phyloP scores from a whole-genome alignment of 192 early-diverging fungal genomes.

The Linnemannia hyalina region DNA sequence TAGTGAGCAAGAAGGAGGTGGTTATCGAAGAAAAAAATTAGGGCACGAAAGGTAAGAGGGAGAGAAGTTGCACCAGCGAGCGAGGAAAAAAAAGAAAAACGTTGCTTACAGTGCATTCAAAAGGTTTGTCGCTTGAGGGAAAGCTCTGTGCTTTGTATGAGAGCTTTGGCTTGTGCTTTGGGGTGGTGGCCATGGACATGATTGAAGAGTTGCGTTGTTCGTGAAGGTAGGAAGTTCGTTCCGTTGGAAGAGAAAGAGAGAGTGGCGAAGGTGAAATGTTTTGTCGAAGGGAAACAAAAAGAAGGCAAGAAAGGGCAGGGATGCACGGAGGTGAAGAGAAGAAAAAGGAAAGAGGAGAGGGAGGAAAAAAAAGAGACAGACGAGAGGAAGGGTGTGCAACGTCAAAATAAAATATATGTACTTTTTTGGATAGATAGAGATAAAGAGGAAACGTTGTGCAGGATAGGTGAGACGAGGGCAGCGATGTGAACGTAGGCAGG shows the following conservation, averaged over 20 bases:
- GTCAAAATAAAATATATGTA: neutral
- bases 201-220: neutral
- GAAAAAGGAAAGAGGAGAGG: neutral
- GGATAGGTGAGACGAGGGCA: no score
- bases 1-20: neutral
- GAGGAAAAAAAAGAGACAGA: neutral
- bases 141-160: constrained; percentile 56
- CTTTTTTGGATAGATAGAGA: neutral
- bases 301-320: neutral
- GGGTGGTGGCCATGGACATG: constrained; percentile 13
- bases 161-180: constrained; percentile 52
- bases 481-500: neutral
- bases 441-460: neutral
- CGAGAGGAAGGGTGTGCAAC: neutral
- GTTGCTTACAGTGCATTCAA: constrained; percentile 51
- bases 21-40: neutral
- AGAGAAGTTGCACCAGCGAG: neutral
- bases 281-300: neutral
- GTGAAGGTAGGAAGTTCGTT: constrained; percentile 2
- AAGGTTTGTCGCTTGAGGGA: constrained; percentile 51
- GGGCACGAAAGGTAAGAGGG: neutral
- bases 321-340: constrained; percentile 1
- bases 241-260: neutral
- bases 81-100: neutral
- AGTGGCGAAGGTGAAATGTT: neutral